A percentile compares a stretch with the other conserved stretches of the same genome.
Evolutionary conservation across 495 filamentous ascomycete species (phyloP).

Genomic region (Aspergillus haitiensis): DNA sequence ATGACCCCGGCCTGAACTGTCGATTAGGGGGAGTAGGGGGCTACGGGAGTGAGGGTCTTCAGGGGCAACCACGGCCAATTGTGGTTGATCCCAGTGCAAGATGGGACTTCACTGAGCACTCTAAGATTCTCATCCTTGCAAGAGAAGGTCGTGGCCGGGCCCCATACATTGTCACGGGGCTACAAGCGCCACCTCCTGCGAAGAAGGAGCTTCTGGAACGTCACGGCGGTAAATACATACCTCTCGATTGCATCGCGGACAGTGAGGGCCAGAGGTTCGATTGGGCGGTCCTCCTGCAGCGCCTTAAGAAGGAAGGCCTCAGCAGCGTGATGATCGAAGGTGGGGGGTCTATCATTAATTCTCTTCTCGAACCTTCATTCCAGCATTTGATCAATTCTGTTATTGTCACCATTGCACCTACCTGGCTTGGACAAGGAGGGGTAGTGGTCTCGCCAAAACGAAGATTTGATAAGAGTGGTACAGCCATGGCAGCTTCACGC

Average conservation of each 20-base stretch:
- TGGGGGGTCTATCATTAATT: conserved; percentile 75
- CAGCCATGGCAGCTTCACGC: conserved; percentile 53
- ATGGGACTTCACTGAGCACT: conserved; percentile 60
- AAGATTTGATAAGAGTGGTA: conserved; percentile 42
- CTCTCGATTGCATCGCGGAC: conserved; percentile 23
- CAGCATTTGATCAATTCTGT: conserved; percentile 65
- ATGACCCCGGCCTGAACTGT: conserved; percentile 83
- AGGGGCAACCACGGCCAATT: conserved; percentile 70
- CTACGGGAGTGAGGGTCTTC: conserved; percentile 45
- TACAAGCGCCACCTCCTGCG: conserved; percentile 25
- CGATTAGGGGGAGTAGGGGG: conserved; percentile 59
- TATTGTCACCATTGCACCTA: conserved; percentile 83
- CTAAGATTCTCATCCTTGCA: conserved; percentile 66
- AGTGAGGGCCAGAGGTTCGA: conserved; percentile 34
- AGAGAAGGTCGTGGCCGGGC: conserved; percentile 62
- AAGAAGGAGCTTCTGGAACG: conserved; percentile 39
- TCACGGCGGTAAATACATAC: conserved; percentile 48
- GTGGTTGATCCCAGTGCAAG: conserved; percentile 71
- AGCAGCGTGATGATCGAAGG: conserved; percentile 87
- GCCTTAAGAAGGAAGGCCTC: conserved; percentile 56
- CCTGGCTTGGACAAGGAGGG: conserved; percentile 77
- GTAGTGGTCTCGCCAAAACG: conserved; percentile 66
- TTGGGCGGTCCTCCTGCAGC: conserved; percentile 63
- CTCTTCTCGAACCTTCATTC: conserved; percentile 59
- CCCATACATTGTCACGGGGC: conserved; percentile 62